These are phyloP conservation scores for Didymella pomorum DNA, from an alignment of 2,329 filamentous ascomycete genomes.

Conservation along the genomic window DNA sequence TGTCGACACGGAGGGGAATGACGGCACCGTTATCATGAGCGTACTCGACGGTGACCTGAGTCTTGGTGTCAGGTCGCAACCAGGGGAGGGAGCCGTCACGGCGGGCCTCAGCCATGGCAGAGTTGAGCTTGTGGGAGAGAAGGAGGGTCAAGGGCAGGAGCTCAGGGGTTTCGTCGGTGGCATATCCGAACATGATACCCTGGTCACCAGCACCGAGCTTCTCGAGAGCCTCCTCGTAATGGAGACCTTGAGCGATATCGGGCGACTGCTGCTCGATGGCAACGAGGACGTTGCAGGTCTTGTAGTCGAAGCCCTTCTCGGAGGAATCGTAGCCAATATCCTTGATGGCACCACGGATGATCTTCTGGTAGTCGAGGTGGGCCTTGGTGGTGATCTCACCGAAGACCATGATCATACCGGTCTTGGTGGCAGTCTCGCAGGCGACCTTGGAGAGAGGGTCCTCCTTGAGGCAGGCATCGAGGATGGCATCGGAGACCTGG, in stretches of 20 bases:
- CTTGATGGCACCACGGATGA: slow-evolving; percentile 94
- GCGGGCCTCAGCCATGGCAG: slow-evolving; percentile 89
- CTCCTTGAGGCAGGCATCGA: slow-evolving; percentile 94
- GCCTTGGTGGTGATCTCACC: slow-evolving; percentile 96
- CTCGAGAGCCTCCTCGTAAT: slow-evolving; percentile 97
- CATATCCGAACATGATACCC: slow-evolving; percentile 99
- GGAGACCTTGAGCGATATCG: slow-evolving; percentile 98
- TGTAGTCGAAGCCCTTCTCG: slow-evolving; percentile 99
- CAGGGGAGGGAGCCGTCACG: slow-evolving; percentile 87
- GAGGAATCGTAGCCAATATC: slow-evolving; percentile 99
- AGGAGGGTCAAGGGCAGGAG: slow-evolving; percentile 92
- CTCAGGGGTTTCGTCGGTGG: slow-evolving; percentile 98
- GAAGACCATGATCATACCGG: slow-evolving; percentile 91
- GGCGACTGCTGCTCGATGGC: slow-evolving; percentile 99
- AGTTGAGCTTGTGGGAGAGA: slow-evolving; percentile 96
- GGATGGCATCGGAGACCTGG: slow-evolving; percentile 97
- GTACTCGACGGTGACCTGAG: slow-evolving; percentile 99
- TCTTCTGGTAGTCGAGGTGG: slow-evolving; percentile 95
- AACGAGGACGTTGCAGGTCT: slow-evolving; percentile 98
- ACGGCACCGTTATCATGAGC: slow-evolving; percentile 95
- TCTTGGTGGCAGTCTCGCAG: slow-evolving; percentile 99
- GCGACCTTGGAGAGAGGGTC: slow-evolving; percentile 98
- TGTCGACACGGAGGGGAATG: slow-evolving; percentile 90
- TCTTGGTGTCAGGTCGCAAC: slow-evolving; percentile 99
- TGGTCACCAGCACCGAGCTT: slow-evolving; percentile 98